phyloP scores from a whole-genome alignment of 441 rosid genomes.

The Mallotus repandus region DNA sequence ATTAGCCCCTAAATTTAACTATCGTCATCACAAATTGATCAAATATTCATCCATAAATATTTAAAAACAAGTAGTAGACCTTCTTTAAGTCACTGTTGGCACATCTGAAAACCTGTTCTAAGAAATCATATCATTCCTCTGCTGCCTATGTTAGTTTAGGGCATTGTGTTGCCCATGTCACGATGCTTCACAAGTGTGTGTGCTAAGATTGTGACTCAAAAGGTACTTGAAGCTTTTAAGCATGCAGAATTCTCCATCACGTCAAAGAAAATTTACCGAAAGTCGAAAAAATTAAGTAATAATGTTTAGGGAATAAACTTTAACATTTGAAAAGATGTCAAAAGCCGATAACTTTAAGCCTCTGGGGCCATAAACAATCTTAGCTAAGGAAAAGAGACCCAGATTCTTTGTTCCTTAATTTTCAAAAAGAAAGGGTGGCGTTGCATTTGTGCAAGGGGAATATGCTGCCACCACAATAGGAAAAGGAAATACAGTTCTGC shows the following conservation, averaged over 20 bases:
- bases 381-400: neutral
- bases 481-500: conserved; percentile 2
- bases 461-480: conserved; percentile 11
- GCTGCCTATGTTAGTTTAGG: neutral
- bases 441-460: conserved; percentile 6
- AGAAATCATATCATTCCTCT: neutral
- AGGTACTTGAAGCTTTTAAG: neutral
- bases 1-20: too few species aligned
- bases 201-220: neutral
- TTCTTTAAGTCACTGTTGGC: neutral
- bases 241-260: neutral
- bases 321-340: neutral
- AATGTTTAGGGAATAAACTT: neutral
- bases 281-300: neutral
- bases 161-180: neutral
- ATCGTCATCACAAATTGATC: neutral
- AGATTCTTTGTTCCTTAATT: neutral
- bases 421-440: neutral
- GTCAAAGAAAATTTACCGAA: neutral
- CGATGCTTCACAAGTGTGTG: neutral
- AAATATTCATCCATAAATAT: neutral
- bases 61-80: neutral
- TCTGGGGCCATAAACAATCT: neutral
- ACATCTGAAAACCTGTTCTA: neutral
- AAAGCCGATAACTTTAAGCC: neutral